Base-by-base conservation (phyloP, 2,329 filamentous ascomycete species). In the Pestalotiopsis sp. region DNA sequence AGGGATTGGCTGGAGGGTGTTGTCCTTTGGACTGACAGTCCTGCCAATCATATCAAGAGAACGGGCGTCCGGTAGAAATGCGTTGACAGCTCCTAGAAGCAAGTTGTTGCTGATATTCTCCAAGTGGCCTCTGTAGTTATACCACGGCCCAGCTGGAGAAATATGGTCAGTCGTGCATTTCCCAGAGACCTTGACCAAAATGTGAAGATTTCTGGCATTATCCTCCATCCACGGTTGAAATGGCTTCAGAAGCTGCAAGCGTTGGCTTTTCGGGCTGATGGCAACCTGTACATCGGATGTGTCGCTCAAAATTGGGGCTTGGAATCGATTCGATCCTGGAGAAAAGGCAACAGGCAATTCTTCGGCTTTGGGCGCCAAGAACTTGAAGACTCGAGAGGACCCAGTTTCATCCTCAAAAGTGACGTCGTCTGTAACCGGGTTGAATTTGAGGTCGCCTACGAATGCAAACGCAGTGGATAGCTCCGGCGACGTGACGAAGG, bases 71-170 rank as follows among this genome's bases (percentile, higher is more conserved):
- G 45, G 45, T n/a, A 52, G 6, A n/a, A 52, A 52, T 5, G 45
- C 91, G 86, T 98, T 99, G 85, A 94, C 93, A 78, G 96, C 96
- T 86, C 95, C 95, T 76, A 98, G 98, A 82, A 98, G 85, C 94
- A 98, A 97, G 90, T 98, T 98, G 91, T 98, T 98, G 81, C 95
- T 97, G 86, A 98, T 98, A 89, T 98, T 98, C 90, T 98, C 95
- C 78, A 98, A 89, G 82, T 98, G 95, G 72, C 95, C 95, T 89
- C 95, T 94, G 90, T 98, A 98, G 89, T 98, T 98, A 82, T 98
- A 87, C 95, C 95, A 97, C 71, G 95, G 94, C 74, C 95, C 94
- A 75, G 94, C 95, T 93, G 97, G 96, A 71, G 94, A 97, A 84
- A 97, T 97, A 86, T 97, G 94, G 80, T 97, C 95, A 72, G 95